Percentiles rank a stretch among this genome's conserved stretches.
Conservation (phyloP, 2,329 filamentous ascomycete species). For the Zelopaecilomyces penicillatus region DNA sequence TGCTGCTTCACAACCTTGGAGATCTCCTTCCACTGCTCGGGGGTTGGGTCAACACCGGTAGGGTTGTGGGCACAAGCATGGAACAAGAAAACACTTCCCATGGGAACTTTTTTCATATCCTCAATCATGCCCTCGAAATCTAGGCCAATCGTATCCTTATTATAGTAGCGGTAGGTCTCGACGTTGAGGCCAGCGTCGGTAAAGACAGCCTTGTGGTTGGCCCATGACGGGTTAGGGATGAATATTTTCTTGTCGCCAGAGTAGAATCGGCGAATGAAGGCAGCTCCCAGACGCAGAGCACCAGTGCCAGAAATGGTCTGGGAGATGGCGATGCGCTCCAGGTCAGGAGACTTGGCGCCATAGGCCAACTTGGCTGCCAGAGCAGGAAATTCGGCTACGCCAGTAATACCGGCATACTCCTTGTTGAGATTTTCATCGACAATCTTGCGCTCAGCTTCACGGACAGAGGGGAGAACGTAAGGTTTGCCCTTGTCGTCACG, state of each 20-base stretch:
- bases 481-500: slow-evolving; percentile 97
- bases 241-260: slow-evolving; percentile 91
- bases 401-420: slow-evolving; percentile 97
- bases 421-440: slow-evolving; percentile 76
- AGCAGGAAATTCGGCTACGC: slow-evolving; percentile 87
- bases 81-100: slow-evolving; percentile 82
- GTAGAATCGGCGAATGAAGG: slow-evolving; percentile 88
- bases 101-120: slow-evolving; percentile 82
- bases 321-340: slow-evolving; percentile 79
- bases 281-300: slow-evolving; percentile 86
- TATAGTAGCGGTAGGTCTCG: slow-evolving; percentile 96
- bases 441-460: slow-evolving; percentile 79
- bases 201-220: slow-evolving; percentile 88
- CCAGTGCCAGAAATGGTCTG: slow-evolving; percentile 98
- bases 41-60: slow-evolving; percentile 87
- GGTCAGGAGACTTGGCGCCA: slow-evolving; percentile 66
- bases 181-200: slow-evolving; percentile 84
- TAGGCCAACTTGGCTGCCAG: slow-evolving; percentile 88
- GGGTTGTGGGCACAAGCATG: slow-evolving; percentile 98
- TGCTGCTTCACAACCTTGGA: slow-evolving; percentile 77
- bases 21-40: slow-evolving; percentile 88
- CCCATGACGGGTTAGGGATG: slow-evolving; percentile 80
- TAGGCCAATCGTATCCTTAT: slow-evolving; percentile 95
- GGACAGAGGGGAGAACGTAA: slow-evolving; percentile 91
- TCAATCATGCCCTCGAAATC: slow-evolving; percentile 91